phyloP scores from a whole-genome alignment of 2,329 filamentous ascomycete genomes.

The Neurospora sp. region DNA sequence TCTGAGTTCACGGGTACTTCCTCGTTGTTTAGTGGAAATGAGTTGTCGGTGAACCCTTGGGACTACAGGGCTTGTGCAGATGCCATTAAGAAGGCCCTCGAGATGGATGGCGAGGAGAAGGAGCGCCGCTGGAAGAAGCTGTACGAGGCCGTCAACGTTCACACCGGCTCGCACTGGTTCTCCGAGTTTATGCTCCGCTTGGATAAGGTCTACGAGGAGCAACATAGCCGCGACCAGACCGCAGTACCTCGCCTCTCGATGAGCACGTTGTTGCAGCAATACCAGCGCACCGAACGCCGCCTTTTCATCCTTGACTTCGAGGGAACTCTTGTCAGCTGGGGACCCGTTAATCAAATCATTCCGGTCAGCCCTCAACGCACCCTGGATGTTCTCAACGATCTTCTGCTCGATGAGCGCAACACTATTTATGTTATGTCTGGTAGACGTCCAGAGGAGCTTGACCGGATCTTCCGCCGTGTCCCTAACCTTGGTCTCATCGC shows the following conservation, averaged over 20 bases:
- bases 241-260: conserved; percentile 78
- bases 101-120: conserved; percentile 70
- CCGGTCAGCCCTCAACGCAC: conserved; percentile 76
- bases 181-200: conserved; percentile 63
- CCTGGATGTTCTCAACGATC: conserved; percentile 69
- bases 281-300: conserved; percentile 54
- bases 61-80: conserved; percentile 83
- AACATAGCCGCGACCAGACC: conserved; percentile 73
- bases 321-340: conserved; percentile 81
- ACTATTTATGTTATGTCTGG: conserved; percentile 91
- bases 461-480: conserved; percentile 74
- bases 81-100: conserved; percentile 72
- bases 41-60: conserved; percentile 89
- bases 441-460: conserved; percentile 76
- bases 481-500: conserved; percentile 82
- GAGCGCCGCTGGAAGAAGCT: conserved; percentile 63
- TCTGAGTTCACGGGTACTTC: conserved; percentile 94
- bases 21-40: conserved; percentile 69
- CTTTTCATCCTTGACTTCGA: conserved; percentile 92
- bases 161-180: conserved; percentile 82
- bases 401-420: conserved; percentile 71
- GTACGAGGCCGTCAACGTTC: conserved; percentile 61
- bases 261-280: conserved; percentile 52
- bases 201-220: conserved; percentile 69
- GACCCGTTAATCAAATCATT: conserved; percentile 74